Percentiles rank a stretch among this genome's conserved stretches.
These are phyloP conservation scores for Oligophagozyma castellii DNA, from an alignment of 1,139 yeast genomes.

Conservation along the genomic window DNA sequence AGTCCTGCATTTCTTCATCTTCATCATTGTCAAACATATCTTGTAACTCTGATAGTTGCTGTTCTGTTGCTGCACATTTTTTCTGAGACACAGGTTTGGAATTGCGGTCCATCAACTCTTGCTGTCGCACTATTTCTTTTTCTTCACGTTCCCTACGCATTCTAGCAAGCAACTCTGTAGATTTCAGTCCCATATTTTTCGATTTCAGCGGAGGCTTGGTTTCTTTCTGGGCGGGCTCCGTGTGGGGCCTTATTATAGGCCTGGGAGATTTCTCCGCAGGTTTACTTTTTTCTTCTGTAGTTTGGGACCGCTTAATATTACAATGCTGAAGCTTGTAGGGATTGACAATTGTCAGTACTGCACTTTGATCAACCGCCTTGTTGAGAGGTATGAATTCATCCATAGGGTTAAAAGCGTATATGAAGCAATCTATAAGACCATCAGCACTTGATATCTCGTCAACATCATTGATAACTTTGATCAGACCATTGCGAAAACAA, in stretches of 20 bases:
- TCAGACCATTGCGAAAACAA: conserved; percentile 10
- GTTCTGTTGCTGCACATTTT: conserved; percentile 14
- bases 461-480: conserved; percentile 14
- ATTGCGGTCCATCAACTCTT: conserved; percentile 16
- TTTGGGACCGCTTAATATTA: not conserved
- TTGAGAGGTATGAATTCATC: conserved; percentile 17
- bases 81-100: conserved; percentile 8
- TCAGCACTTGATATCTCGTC: conserved; percentile 5
- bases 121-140: conserved; percentile 20
- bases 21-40: conserved; percentile 21
- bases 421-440: conserved; percentile 18
- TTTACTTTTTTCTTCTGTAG: conserved; percentile 4
- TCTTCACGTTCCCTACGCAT: conserved; percentile 23
- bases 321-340: conserved; percentile 7
- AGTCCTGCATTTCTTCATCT: conserved; percentile 9
- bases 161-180: conserved; percentile 21
- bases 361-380: conserved; percentile 10
- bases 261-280: conserved; percentile 1
- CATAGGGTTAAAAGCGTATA: conserved; percentile 23
- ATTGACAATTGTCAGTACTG: conserved; percentile 12
- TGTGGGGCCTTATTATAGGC: conserved; percentile 7
- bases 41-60: conserved; percentile 19
- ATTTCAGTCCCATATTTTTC: conserved; percentile 17
- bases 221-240: conserved; percentile 5
- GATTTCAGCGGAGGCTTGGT: conserved; percentile 6